These are phyloP conservation scores for Chlorella variabilis DNA, from an alignment of 163 green algal species.

Conservation along the genomic window DNA sequence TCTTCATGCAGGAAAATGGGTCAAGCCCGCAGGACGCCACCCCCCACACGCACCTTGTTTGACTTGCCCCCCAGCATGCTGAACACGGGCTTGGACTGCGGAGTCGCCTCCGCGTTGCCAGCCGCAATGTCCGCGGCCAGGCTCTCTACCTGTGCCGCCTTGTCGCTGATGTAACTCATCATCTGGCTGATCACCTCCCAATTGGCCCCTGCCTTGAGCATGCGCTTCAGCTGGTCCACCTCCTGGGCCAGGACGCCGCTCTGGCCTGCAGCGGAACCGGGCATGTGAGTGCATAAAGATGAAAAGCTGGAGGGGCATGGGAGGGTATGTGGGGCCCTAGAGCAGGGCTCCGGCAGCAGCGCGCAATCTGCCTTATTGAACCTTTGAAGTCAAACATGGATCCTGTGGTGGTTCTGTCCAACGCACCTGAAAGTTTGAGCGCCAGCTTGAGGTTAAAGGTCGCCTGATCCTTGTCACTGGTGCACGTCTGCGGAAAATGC, in stretches of 20 bases:
- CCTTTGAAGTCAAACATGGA: no score
- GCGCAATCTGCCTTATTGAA: no score
- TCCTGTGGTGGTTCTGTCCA: no score
- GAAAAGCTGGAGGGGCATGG: neutral
- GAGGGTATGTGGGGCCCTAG: neutral
- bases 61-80: conserved; percentile 27
- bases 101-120: neutral
- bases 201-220: conserved; percentile 40
- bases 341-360: no score
- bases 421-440: conserved; percentile 47
- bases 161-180: conserved; percentile 47
- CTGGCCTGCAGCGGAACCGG: conserved; percentile 25
- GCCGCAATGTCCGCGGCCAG: conserved; percentile 29
- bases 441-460: conserved; percentile 48
- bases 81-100: conserved; percentile 31
- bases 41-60: neutral
- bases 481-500: conserved; percentile 31
- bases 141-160: conserved; percentile 38
- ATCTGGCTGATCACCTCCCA: conserved; percentile 39
- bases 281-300: no score
- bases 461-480: conserved; percentile 40
- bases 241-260: conserved; percentile 37
- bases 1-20: no score
- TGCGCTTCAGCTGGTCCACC: conserved; percentile 48
- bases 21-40: no score